Evolutionary conservation across 192 early-diverging fungal species (phyloP), one percentile per base, ranked within the genome.

Genomic region (Podila epicladia): DNA sequence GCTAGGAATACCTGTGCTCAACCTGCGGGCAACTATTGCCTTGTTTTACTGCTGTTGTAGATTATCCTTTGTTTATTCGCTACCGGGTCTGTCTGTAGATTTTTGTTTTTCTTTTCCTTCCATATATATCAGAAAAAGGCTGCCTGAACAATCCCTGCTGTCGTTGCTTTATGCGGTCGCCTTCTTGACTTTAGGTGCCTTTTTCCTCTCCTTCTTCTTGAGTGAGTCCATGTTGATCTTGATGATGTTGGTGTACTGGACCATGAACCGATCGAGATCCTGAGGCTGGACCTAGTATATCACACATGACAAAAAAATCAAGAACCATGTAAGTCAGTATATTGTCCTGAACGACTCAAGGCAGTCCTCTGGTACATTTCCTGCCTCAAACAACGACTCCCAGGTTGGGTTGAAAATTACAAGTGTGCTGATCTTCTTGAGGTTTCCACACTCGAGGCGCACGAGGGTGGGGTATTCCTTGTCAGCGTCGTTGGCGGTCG

Each of bases 131-230:
- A 9, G 29, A 29, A 29, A 29, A 29, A 29, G 29, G 29, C 29
- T 29, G 29, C 29, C 29, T 29, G 29, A 29, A 55, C 4, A 26
- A 55, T 9, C 22, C n/a, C 22, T 55, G 53, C 8, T 55, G 0
- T 50, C 9, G 17, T 55, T 38, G 13, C 2, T 49, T 57, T 67
- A 78, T 65, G 75, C 70, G 2, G 65, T 79, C 2, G 65, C 61
- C 65, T 79, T 79, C 67, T 80, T 80, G 51, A 66, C 57, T 65
- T 80, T 80, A 41, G 55, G 32, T 9, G 66, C 67, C 71, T 80
- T 80, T 80, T 80, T 80, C 77, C 77, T 72, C 28, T 80, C 77
- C 58, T 80, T 80, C 62, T 80, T 80, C 67, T 80, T 80, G 57
- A 80, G 71, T 24, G 71, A 67, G 33, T 69, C 67, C 77, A 80